Conservation (phyloP, 2,329 filamentous ascomycete species). For the Magnaporthiopsis rhizophila region DNA sequence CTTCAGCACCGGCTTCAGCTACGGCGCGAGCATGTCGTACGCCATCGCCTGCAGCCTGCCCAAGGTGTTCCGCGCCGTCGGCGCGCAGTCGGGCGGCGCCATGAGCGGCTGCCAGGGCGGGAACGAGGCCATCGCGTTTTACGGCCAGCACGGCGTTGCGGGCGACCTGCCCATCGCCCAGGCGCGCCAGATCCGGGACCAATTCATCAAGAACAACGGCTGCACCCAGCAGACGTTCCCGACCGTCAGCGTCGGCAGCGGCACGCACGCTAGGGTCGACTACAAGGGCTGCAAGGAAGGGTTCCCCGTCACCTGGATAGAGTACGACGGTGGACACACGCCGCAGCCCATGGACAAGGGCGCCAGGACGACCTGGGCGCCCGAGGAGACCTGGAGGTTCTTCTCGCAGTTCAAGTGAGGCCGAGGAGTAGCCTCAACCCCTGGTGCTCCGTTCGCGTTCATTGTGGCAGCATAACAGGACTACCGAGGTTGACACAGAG, state of each 20-base stretch:
- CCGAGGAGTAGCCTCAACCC: background rate
- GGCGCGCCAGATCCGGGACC: constrained; percentile 25
- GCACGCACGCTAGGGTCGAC: constrained; percentile 13
- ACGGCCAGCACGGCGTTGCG: constrained; percentile 12
- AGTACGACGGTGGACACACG: constrained; percentile 22
- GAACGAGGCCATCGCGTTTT: background rate
- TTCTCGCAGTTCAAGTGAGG: constrained; percentile 2
- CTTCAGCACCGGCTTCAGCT: constrained; percentile 36
- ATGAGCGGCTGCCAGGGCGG: constrained; percentile 4
- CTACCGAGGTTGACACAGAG: too few relatives aligned
- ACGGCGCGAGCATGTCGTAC: constrained; percentile 34
- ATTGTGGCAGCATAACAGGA: too few relatives aligned
- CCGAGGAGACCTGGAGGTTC: background rate
- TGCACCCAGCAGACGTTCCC: constrained; percentile 16
- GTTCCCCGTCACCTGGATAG: constrained; percentile 25
- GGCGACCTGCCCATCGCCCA: constrained; percentile 24
- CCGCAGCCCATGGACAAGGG: constrained; percentile 4
- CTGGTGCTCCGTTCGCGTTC: background rate
- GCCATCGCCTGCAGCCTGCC: constrained; percentile 32
- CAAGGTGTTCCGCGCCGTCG: constrained; percentile 28
- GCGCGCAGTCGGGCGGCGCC: background rate
- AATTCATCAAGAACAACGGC: constrained; percentile 29
- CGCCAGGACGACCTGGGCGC: constrained; percentile 20
- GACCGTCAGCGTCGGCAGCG: constrained; percentile 7
- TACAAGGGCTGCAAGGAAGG: constrained; percentile 21